phyloP scores from a whole-genome alignment of 2,329 filamentous ascomycete genomes.

The Paracorniculantispora psalliotae region DNA sequence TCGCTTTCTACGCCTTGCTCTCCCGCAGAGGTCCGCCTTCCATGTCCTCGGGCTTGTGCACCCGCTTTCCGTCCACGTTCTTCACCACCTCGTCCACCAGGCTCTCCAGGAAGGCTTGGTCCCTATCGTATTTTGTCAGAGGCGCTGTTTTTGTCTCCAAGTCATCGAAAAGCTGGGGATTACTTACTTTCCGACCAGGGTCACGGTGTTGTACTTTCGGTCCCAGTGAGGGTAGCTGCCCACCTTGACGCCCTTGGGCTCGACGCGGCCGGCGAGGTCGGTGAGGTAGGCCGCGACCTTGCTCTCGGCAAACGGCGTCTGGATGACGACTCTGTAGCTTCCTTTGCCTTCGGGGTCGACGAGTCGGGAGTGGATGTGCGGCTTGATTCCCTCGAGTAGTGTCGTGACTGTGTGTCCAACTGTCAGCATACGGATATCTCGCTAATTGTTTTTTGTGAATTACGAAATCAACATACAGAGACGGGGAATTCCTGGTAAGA shows the following conservation, averaged over 20 bases:
- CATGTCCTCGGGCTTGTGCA: constrained; percentile 63
- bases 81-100: constrained; percentile 72
- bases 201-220: constrained; percentile 82
- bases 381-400: constrained; percentile 72
- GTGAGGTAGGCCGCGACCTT: constrained; percentile 78
- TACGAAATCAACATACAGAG: constrained; percentile 51
- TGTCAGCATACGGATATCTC: too few relatives aligned
- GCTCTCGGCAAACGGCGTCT: constrained; percentile 84
- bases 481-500: constrained; percentile 82
- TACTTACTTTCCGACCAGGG: constrained; percentile 63
- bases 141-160: not conserved
- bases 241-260: constrained; percentile 77
- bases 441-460: too few relatives aligned
- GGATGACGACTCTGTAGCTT: constrained; percentile 72
- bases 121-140: constrained; percentile 40
- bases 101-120: constrained; percentile 72
- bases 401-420: constrained; percentile 66
- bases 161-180: not conserved
- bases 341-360: constrained; percentile 77
- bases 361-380: constrained; percentile 63
- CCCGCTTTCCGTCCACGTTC: constrained; percentile 67
- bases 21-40: constrained; percentile 37
- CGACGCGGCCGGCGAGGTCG: constrained; percentile 68
- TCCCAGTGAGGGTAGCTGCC: constrained; percentile 94
- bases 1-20: constrained; percentile 10